These are phyloP conservation scores for Pythium coloratum DNA, from an alignment of 352 stramenopile species.

Conservation along the genomic window DNA sequence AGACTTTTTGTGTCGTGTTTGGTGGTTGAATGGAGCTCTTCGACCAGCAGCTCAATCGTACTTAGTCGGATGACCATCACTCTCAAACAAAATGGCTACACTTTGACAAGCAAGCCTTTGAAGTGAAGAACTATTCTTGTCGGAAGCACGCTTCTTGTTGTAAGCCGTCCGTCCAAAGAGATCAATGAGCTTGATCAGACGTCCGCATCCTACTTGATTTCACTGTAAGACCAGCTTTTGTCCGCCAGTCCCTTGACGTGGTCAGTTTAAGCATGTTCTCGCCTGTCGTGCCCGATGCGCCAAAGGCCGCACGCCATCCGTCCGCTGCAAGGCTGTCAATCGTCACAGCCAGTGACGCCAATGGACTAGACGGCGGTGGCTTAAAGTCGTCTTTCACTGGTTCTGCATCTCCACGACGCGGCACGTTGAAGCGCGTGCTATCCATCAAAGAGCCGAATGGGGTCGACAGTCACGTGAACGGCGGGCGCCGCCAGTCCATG, in stretches of 20 bases:
- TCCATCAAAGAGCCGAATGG: constrained; percentile 1
- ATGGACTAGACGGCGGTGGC: neutral
- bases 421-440: constrained; percentile 7
- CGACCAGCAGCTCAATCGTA: constrained; percentile 18
- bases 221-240: neutral
- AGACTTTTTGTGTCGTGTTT: neutral
- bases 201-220: neutral
- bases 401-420: neutral
- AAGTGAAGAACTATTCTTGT: neutral
- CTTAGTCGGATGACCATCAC: constrained; percentile 20
- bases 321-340: constrained; percentile 1
- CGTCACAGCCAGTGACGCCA: neutral
- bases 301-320: neutral
- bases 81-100: constrained; percentile 25
- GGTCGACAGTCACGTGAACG: neutral
- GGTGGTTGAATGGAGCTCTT: constrained; percentile 10
- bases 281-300: constrained; percentile 17
- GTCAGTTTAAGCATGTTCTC: constrained; percentile 19
- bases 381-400: neutral
- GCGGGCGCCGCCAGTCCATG: constrained; percentile 15
- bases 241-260: neutral
- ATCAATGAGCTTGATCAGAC: neutral
- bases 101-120: neutral
- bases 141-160: neutral
- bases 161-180: neutral